Evolutionary conservation across 306 rosid genomes (phyloP).

Genomic region (Erythrophleum fordii): DNA sequence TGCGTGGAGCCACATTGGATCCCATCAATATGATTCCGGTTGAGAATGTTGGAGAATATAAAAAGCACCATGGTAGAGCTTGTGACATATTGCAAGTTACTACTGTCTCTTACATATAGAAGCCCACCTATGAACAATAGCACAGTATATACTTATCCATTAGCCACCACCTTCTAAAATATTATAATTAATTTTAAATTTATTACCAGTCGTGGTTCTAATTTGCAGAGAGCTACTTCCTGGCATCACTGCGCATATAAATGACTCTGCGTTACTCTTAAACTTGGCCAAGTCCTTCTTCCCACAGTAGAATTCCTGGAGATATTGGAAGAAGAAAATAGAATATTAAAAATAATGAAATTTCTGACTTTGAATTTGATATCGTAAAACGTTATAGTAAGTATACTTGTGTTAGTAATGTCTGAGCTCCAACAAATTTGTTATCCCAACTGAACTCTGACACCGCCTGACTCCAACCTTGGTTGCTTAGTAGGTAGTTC

Average conservation of each 20-base stretch:
- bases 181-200: neutral
- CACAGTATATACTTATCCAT: neutral
- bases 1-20: constrained; percentile 66
- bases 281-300: constrained; percentile 56
- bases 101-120: constrained; percentile 65
- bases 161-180: neutral
- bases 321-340: neutral
- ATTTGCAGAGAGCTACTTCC: constrained; percentile 73
- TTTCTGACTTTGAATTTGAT: neutral
- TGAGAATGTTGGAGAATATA: constrained; percentile 61
- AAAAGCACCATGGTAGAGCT: constrained; percentile 71
- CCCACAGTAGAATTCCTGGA: constrained; percentile 71
- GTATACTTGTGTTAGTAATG: constrained; percentile 51
- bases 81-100: constrained; percentile 77
- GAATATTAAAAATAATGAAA: neutral
- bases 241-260: constrained; percentile 76
- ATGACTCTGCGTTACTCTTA: constrained; percentile 66
- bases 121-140: constrained; percentile 68
- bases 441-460: constrained; percentile 92
- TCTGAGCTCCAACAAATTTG: constrained; percentile 87
- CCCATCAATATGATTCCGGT: constrained; percentile 48
- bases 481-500: constrained; percentile 57
- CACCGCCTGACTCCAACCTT: constrained; percentile 72
- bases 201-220: constrained; percentile 66
- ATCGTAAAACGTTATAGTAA: neutral